A percentile compares a stretch with the other conserved stretches of the same genome.
Evolutionary conservation across 2,329 filamentous ascomycete species (phyloP).

Genomic region (Alternaria triticimaculans): DNA sequence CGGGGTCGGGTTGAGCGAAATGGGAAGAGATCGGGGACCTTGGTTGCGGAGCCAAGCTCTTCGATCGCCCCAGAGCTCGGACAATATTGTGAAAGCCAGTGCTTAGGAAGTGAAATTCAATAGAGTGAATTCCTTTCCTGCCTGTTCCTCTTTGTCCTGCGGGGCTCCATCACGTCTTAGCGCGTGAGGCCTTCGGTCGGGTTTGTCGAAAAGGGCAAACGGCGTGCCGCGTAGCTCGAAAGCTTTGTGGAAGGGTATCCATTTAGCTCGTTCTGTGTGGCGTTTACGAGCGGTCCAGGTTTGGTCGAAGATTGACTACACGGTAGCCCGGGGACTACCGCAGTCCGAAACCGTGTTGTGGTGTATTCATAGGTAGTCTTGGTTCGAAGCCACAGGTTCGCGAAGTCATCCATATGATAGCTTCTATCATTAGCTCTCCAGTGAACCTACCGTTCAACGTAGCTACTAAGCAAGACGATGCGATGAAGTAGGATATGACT

Average conservation of each 20-base stretch:
- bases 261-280: background rate
- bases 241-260: constrained; percentile 62
- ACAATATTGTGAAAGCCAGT: constrained; percentile 54
- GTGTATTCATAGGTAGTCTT: background rate
- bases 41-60: constrained; percentile 38
- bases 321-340: constrained; percentile 62
- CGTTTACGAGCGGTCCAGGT: constrained; percentile 76
- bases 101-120: constrained; percentile 50
- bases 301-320: constrained; percentile 75
- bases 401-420: background rate
- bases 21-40: background rate
- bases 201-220: constrained; percentile 70
- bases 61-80: constrained; percentile 29
- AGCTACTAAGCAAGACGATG: constrained; percentile 15
- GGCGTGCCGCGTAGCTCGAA: constrained; percentile 67
- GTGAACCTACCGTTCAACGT: background rate
- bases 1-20: background rate
- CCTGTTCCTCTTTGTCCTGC: constrained; percentile 40
- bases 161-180: constrained; percentile 13
- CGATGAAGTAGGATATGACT: constrained; percentile 21
- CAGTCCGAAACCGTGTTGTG: constrained; percentile 12
- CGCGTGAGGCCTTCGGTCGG: constrained; percentile 64
- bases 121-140: constrained; percentile 46
- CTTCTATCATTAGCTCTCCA: background rate
- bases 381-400: background rate